A percentile compares a stretch with the other conserved stretches of the same genome.
Conservation (phyloP, 164 flowering plant species). For the Annona cherimola region DNA sequence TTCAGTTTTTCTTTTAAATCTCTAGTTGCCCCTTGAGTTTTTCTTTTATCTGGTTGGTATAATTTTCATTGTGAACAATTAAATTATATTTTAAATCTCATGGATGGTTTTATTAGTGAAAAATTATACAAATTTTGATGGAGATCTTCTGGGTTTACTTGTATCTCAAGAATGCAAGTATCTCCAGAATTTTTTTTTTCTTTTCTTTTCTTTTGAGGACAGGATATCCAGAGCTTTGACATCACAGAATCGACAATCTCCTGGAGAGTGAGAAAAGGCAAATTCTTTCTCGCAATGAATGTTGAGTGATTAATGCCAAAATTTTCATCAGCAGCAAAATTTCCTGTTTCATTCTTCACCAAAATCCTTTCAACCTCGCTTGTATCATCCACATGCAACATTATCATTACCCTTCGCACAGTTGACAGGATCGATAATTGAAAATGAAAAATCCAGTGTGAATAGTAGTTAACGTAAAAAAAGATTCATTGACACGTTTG, state of each 20-base stretch:
- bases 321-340: constrained; percentile 26
- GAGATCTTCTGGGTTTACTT: constrained; percentile 22
- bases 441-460: constrained; percentile 84
- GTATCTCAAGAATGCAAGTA: constrained; percentile 71
- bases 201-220: too few species aligned
- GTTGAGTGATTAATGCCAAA: constrained; percentile 25
- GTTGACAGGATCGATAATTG: constrained; percentile 94
- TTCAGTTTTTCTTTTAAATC: too few species aligned
- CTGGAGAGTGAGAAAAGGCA: constrained; percentile 72
- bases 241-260: constrained; percentile 83
- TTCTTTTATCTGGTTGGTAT: too few species aligned
- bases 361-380: constrained; percentile 31
- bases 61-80: too few species aligned
- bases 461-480: constrained; percentile 63
- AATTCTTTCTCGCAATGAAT: constrained; percentile 19
- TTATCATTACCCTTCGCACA: constrained; percentile 77
- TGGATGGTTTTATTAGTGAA: too few species aligned
- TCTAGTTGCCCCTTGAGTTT: too few species aligned
- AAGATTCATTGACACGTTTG: constrained; percentile 56
- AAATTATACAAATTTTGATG: too few species aligned
- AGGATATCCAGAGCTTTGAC: constrained; percentile 25
- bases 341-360: constrained; percentile 28
- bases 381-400: constrained; percentile 54
- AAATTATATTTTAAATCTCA: too few species aligned
- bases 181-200: constrained; percentile 50